Evolutionary conservation across 2,329 filamentous ascomycete genomes (phyloP).

Genomic region (Paradendryphiella salina): DNA sequence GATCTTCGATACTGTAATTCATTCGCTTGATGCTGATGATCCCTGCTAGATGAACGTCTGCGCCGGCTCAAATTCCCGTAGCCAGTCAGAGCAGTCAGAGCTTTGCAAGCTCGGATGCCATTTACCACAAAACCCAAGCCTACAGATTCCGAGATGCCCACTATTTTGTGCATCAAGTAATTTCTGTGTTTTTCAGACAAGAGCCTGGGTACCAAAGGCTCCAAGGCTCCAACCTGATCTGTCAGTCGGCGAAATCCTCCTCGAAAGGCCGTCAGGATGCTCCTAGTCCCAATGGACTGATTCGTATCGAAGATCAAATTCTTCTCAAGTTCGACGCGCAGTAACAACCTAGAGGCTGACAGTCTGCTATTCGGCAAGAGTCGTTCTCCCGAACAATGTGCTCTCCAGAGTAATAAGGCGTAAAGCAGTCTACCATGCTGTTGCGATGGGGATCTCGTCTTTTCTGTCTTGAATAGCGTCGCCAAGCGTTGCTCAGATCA

Average conservation of each 20-base stretch:
- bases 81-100: conserved; percentile 6
- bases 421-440: neutral
- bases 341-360: neutral
- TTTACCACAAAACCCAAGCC: neutral
- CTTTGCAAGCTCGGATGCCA: neutral
- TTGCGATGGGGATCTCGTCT: neutral
- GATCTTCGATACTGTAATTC: conserved; percentile 2
- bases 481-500: conserved; percentile 11
- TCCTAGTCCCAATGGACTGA: conserved; percentile 13
- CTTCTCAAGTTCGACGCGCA: neutral
- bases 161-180: neutral
- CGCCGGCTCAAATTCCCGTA: conserved; percentile 9
- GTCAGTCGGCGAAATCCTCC: conserved; percentile 2
- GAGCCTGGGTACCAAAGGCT: neutral
- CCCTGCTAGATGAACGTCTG: conserved; percentile 7
- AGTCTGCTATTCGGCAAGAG: neutral
- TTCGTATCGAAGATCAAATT: conserved; percentile 12
- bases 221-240: neutral
- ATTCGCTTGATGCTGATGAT: conserved; percentile 6
- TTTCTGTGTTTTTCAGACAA: neutral
- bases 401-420: neutral
- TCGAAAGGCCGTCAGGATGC: conserved; percentile 1
- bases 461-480: neutral
- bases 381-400: neutral
- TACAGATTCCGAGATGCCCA: neutral